Evolutionary conservation across 306 rosid species (phyloP).

Genomic region (Prosopis cineraria): DNA sequence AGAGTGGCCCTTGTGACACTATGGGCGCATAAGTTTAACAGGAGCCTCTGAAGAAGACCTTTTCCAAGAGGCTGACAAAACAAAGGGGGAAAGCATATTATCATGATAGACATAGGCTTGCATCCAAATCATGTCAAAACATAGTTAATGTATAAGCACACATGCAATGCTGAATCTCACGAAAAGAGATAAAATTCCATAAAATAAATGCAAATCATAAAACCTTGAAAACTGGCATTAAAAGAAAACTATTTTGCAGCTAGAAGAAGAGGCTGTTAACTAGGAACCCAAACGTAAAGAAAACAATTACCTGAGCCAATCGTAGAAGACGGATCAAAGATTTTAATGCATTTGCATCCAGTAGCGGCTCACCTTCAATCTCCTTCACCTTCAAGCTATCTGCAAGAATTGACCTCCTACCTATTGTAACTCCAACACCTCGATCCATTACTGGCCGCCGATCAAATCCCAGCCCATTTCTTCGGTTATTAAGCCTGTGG

Average conservation of each 20-base stretch:
- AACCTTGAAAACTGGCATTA: constrained; percentile 20
- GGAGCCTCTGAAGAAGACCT: constrained; percentile 96
- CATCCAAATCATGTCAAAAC: background rate
- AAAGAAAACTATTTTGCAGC: constrained; percentile 13
- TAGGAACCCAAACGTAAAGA: constrained; percentile 31
- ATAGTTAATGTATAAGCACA: background rate
- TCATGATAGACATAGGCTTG: constrained; percentile 2
- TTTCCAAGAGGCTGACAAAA: constrained; percentile 90
- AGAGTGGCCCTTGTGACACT: constrained; percentile 81
- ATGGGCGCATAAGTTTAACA: constrained; percentile 89
- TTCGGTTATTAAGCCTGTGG: constrained; percentile 80
- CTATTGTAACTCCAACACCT: constrained; percentile 92
- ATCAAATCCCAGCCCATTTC: constrained; percentile 94
- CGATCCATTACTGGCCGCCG: constrained; percentile 86
- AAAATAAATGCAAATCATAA: constrained; percentile 6
- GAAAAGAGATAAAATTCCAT: background rate
- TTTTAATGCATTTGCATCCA: constrained; percentile 83
- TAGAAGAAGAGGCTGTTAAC: constrained; percentile 15
- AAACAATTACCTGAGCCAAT: constrained; percentile 78
- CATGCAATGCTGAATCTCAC: background rate
- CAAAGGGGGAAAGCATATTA: constrained; percentile 31
- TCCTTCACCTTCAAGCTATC: constrained; percentile 82
- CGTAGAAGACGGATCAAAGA: constrained; percentile 91
- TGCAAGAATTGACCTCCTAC: constrained; percentile 74
- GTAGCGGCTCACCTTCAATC: constrained; percentile 87